phyloP scores from a whole-genome alignment of 495 filamentous ascomycete species.

The Corynascus novoguineensis region DNA sequence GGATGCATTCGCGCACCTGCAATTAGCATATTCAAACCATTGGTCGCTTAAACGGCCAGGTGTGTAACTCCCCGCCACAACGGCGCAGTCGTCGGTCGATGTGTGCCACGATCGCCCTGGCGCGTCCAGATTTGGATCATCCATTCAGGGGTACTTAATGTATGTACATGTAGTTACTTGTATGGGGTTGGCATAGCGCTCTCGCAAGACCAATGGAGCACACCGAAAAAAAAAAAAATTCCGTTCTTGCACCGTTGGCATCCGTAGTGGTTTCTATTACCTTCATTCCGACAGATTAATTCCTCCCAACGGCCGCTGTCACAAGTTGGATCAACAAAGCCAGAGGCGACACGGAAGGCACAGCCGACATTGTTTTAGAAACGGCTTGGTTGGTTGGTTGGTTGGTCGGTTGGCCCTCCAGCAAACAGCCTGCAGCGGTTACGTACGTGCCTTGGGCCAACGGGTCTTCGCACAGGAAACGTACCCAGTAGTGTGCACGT shows the following conservation, averaged over 20 bases:
- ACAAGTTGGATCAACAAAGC: slow-evolving; percentile 1
- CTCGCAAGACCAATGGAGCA: not conserved
- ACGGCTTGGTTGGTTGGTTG: not conserved
- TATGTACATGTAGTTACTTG: too few relatives aligned
- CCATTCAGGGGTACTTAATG: not conserved
- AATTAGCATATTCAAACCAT: not conserved
- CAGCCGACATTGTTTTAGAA: slow-evolving; percentile 4
- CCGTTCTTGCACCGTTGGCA: not conserved
- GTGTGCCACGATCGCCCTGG: not conserved
- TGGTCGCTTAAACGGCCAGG: not conserved
- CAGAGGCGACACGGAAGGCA: slow-evolving; percentile 2
- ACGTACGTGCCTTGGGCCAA: slow-evolving; percentile 7
- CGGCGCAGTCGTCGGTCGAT: not conserved
- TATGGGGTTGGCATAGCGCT: too few relatives aligned
- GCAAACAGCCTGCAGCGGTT: slow-evolving; percentile 14
- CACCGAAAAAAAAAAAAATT: not conserved
- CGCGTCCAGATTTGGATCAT: not conserved
- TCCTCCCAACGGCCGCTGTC: not conserved
- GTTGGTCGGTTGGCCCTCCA: slow-evolving; percentile 4
- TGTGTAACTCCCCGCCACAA: slow-evolving; percentile 1
- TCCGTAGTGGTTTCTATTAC: not conserved
- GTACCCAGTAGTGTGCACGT: too few relatives aligned
- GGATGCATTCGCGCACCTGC: not conserved
- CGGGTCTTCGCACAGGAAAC: too few relatives aligned
- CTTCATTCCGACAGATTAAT: not conserved